Percentiles rank a stretch among this genome's conserved stretches.
phyloP scores from a whole-genome alignment of 1,139 yeast genomes.

The Taphrina pruni region DNA sequence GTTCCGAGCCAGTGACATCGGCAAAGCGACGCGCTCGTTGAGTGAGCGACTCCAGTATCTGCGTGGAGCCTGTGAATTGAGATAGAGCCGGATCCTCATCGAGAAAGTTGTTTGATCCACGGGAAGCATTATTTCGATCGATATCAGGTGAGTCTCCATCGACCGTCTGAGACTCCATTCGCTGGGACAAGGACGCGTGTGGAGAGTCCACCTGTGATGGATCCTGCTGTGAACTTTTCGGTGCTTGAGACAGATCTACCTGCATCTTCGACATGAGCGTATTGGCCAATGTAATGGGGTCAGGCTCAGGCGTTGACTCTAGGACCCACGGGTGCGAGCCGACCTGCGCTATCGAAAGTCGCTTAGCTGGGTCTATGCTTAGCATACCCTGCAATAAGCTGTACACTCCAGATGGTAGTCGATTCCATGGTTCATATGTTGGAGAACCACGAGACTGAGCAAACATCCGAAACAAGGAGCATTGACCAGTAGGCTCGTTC shows the following conservation, averaged over 20 bases:
- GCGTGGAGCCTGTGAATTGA: constrained; percentile 55
- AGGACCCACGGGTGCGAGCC: constrained; percentile 62
- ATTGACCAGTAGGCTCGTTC: constrained; percentile 59
- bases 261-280: constrained; percentile 56
- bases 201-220: constrained; percentile 26
- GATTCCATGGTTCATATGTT: constrained; percentile 59
- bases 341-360: constrained; percentile 56
- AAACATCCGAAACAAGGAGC: constrained; percentile 58
- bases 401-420: constrained; percentile 57
- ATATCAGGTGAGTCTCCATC: not conserved
- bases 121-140: not conserved
- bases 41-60: constrained; percentile 49
- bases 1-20: constrained; percentile 53
- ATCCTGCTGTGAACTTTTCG: constrained; percentile 49
- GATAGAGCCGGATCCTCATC: constrained; percentile 60
- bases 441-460: constrained; percentile 58
- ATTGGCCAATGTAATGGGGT: constrained; percentile 60
- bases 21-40: constrained; percentile 50
- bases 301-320: constrained; percentile 53
- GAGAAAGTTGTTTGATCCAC: constrained; percentile 50
- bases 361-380: constrained; percentile 56
- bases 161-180: constrained; percentile 3
- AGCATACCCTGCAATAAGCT: constrained; percentile 61
- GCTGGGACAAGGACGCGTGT: constrained; percentile 1
- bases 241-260: constrained; percentile 46